Base-by-base conservation (phyloP, 768 basidiomycete species). In the Hygrocybe coccinea region DNA sequence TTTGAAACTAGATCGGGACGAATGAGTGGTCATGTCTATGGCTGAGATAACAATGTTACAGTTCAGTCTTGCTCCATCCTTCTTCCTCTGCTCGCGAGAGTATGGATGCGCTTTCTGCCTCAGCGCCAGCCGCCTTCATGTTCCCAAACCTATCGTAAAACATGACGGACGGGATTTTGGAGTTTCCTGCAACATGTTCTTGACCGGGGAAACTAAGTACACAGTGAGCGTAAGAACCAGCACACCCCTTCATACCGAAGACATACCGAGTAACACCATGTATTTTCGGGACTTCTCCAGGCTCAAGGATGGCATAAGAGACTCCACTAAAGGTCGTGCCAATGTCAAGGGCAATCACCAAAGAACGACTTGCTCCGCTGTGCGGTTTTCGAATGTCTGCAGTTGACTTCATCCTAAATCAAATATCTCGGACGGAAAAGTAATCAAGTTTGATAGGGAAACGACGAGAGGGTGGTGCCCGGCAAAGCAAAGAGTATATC, bases 291-390 rank as follows among this genome's bases (percentile, higher is more conserved):
- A 90, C 80, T 65, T 90, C 86, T 7, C 84, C 84, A 10, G 89
- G 89, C 60, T 89, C 87, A 34, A 91, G 80, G 56, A 91, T 87
- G 1, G 88, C 86, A 67, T 91, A 91, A 34, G 89, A 91, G 1
- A 86, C 89, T 14, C 89, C 89, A 62, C 85, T 87, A 64, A 90
- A 90, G 0, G 89, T 91, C 1, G 88, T 91, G 22, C 89, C 89
- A 59, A 91, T 80, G 63, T 91, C 89, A 68, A 91, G 81, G 5
- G 89, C 88, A 62, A 91, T 78, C 59, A 86, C 87, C 52, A 91
- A 79, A 56, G 85, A 80, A 61, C 87, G 79, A 15, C 73, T 71
- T 11, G 76, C 63, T 45, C 89, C 89, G 6, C 70, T 76, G 67
- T 88, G 89, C 21, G 88, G 89, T 69, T 87, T 89, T 54, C 89